These are phyloP conservation scores for Wickerhamomyces rabaulensis DNA, from an alignment of 805 yeast genomes.

Conservation along the genomic window DNA sequence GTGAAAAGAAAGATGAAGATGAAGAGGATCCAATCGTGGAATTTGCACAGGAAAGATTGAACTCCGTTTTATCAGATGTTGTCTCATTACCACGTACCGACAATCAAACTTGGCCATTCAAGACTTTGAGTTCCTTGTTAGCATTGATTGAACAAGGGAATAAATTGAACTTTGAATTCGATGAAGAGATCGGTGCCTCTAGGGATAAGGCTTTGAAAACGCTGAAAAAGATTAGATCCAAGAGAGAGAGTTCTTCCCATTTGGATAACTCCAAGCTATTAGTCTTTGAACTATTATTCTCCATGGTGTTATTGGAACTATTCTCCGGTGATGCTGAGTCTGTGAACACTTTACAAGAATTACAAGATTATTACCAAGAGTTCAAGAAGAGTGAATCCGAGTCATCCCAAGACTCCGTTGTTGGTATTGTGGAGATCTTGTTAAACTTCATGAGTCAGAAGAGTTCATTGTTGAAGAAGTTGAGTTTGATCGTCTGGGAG, in stretches of 20 bases:
- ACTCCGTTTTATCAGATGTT: slow-evolving; percentile 59
- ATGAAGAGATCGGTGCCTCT: slow-evolving; percentile 48
- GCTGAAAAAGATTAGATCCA: slow-evolving; percentile 38
- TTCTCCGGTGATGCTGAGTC: slow-evolving; percentile 74
- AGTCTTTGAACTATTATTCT: slow-evolving; percentile 72
- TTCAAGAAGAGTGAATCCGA: slow-evolving; percentile 33
- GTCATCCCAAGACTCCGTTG: slow-evolving; percentile 37
- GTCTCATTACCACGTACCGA: slow-evolving; percentile 40
- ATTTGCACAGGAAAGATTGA: slow-evolving; percentile 56
- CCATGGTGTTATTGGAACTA: slow-evolving; percentile 72
- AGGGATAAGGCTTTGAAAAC: slow-evolving; percentile 44
- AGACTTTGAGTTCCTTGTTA: slow-evolving; percentile 37
- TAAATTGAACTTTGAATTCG: slow-evolving; percentile 39
- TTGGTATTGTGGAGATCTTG: slow-evolving; percentile 53
- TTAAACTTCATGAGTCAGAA: slow-evolving; percentile 53
- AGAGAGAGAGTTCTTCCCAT: slow-evolving; percentile 26
- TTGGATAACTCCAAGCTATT: slow-evolving; percentile 34
- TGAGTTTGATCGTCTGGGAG: slow-evolving; percentile 53
- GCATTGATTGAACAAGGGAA: slow-evolving; percentile 21
- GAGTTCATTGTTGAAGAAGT: slow-evolving; percentile 50
- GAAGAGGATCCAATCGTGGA: slow-evolving; percentile 29
- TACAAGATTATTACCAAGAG: slow-evolving; percentile 53
- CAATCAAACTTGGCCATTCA: slow-evolving; percentile 55
- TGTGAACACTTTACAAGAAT: slow-evolving; percentile 65
- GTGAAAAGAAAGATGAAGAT: slow-evolving; percentile 4